Base-by-base conservation (phyloP, 352 stramenopile genomes). In the Globisporangium yorkense region DNA sequence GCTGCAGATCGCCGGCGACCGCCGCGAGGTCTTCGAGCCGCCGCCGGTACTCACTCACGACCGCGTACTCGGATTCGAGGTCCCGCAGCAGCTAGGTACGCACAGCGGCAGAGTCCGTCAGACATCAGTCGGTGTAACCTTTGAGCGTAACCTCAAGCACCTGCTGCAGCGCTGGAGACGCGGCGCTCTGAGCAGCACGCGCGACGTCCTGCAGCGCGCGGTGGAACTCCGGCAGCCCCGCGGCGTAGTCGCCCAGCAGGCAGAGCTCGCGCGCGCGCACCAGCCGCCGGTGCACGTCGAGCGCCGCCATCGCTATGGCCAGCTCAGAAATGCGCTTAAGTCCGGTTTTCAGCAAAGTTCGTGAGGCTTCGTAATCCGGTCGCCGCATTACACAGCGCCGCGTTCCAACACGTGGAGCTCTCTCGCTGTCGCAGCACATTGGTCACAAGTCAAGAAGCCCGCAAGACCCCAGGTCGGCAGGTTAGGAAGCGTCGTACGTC, bases 201-300 rank as follows among this genome's bases (percentile, higher is more conserved):
- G 80, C 61, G 18, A 85, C 39, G 16, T 65, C 60, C 54, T 70
- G 62, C 39, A 72, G 39, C n/a, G 72, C 68, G 5, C 57, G 50
- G 20, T 58, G 61, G 53, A 84, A 84, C 61, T 81, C 75, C 8
- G 52, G 49, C 10, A 88, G 57, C 1, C 80, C 77, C 2, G 31
- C 55, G 4, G 80, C 74, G 54, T 87, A 89, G 50, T 89, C 74
- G 33, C 77, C 80, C 5, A 88, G 51, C 15, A 88, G 68, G 68
- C 75, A 89, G 50, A 88, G 65, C 70, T 88, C 80, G 24, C 77
- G 50, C 29, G 77, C 77, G 15, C 77, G 75, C 57, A 88, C 56
- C 20, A 89, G 68, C 47, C 65, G 65, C 15, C 71, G 65, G 21
- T 64, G 58, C 20, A 59, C 13, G n/a, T 39, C 33, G 21, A 31